A percentile compares a stretch with the other conserved stretches of the same genome.
These are phyloP conservation scores for Kluyveromyces siamensis DNA, from an alignment of 805 yeast species.

Conservation along the genomic window DNA sequence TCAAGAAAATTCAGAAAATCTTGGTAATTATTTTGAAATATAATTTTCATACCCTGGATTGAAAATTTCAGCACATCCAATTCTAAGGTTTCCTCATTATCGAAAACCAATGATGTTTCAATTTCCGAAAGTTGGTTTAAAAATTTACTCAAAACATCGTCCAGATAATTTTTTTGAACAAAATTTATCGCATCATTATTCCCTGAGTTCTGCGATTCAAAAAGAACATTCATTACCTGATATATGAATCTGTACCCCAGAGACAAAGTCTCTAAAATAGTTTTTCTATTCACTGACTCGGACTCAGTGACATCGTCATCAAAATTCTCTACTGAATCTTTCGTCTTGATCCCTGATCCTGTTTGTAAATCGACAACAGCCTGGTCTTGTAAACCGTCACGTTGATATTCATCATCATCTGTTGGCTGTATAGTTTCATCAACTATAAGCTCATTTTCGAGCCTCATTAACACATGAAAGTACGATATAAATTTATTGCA, in stretches of 20 bases:
- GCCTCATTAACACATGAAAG: slow-evolving; percentile 9
- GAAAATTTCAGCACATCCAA: slow-evolving; percentile 8
- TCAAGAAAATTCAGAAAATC: slow-evolving; percentile 3
- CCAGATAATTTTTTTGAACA: slow-evolving; percentile 16
- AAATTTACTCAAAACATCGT: slow-evolving; percentile 11
- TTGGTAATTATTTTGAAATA: slow-evolving; percentile 7
- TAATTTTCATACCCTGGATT: slow-evolving; percentile 10
- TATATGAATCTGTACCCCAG: slow-evolving; percentile 15
- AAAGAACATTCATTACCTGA: slow-evolving; percentile 12
- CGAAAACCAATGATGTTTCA: slow-evolving; percentile 1
- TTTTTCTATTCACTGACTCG: slow-evolving; percentile 5
- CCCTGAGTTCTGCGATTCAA: slow-evolving; percentile 7
- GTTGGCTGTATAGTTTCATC: slow-evolving; percentile 10
- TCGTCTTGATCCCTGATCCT: slow-evolving; percentile 13
- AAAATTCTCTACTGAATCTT: neutral
- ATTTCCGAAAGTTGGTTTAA: slow-evolving; percentile 14
- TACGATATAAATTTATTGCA: slow-evolving; percentile 11
- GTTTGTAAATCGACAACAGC: slow-evolving; percentile 5
- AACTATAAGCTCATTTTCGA: slow-evolving; percentile 9
- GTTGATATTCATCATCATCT: neutral
- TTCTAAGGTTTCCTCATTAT: slow-evolving; percentile 6
- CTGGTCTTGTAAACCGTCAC: neutral
- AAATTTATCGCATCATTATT: slow-evolving; percentile 5
- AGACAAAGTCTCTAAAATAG: slow-evolving; percentile 16
- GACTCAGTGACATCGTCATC: neutral